Conservation (phyloP, 2,329 filamentous ascomycete species). For the Ascomycota sp. region DNA sequence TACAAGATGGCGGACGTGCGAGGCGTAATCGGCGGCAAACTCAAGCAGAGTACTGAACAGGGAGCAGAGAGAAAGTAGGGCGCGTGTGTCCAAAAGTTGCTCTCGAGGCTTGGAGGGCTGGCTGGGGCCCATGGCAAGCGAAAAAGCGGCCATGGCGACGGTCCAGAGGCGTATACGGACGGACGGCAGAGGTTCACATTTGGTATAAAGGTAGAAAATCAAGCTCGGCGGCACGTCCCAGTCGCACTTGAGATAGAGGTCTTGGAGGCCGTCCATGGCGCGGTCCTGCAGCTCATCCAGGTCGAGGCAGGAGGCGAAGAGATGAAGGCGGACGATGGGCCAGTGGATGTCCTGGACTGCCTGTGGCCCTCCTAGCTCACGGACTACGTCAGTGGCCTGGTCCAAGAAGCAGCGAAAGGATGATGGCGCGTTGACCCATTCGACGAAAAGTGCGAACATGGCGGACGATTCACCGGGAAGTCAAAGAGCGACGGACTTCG, state of each 20-base stretch:
- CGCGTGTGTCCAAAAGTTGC: too few relatives aligned
- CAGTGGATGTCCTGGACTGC: conserved; percentile 25
- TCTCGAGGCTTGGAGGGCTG: too few relatives aligned
- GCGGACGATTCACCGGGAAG: conserved; percentile 25
- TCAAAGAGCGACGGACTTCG: too few relatives aligned
- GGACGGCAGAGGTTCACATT: conserved; percentile 26
- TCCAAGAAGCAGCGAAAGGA: conserved; percentile 23
- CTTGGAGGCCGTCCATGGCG: conserved; percentile 37
- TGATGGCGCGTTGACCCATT: conserved; percentile 27
- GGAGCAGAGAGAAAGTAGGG: too few relatives aligned
- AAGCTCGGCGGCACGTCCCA: conserved; percentile 35
- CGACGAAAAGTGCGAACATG: conserved; percentile 32
- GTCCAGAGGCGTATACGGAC: conserved; percentile 36
- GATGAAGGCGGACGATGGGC: conserved; percentile 33
- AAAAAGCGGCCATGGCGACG: conserved; percentile 40
- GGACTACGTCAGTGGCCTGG: conserved; percentile 16
- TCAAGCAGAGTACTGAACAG: conserved; percentile 23
- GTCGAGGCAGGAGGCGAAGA: conserved; percentile 32
- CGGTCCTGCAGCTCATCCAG: conserved; percentile 31
- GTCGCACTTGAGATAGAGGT: conserved; percentile 35
- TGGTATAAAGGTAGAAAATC: conserved; percentile 30
- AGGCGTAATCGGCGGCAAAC: conserved; percentile 27
- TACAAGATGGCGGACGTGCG: conserved; percentile 31
- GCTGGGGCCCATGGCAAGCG: too few relatives aligned
- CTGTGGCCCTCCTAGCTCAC: conserved; percentile 10